phyloP scores from a whole-genome alignment of 805 yeast species.

The Ogataea thermomethanolica region DNA sequence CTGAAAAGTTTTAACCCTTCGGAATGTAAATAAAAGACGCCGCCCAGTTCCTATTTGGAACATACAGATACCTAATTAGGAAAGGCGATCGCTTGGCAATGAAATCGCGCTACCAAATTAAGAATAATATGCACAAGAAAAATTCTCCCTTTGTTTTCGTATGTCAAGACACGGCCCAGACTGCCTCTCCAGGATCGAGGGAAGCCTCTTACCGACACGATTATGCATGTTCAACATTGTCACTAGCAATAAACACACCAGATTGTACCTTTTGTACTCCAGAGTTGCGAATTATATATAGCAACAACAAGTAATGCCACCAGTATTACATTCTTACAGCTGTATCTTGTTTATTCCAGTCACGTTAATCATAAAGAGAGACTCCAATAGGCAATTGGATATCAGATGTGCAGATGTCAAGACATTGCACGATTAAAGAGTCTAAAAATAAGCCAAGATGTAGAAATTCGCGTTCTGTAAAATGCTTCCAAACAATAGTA shows the following conservation, averaged over 20 bases:
- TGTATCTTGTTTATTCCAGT: no score
- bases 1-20: background rate
- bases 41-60: background rate
- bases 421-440: no score
- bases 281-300: no score
- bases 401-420: no score
- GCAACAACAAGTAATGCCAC: no score
- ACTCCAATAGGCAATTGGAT: no score
- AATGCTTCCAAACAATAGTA: background rate
- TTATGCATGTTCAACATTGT: background rate
- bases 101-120: no score
- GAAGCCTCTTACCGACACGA: background rate
- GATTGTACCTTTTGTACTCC: no score
- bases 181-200: background rate
- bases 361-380: no score
- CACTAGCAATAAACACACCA: background rate
- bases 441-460: no score
- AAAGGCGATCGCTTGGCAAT: background rate
- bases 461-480: no score
- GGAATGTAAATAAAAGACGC: slow-evolving; percentile 11
- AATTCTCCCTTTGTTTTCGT: background rate
- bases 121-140: background rate
- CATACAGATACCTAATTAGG: slow-evolving; percentile 1
- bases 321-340: no score
- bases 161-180: background rate